These are phyloP conservation scores for Immersiporthe knoxdaviesiana DNA, from an alignment of 2,329 filamentous ascomycete genomes.

Conservation along the genomic window DNA sequence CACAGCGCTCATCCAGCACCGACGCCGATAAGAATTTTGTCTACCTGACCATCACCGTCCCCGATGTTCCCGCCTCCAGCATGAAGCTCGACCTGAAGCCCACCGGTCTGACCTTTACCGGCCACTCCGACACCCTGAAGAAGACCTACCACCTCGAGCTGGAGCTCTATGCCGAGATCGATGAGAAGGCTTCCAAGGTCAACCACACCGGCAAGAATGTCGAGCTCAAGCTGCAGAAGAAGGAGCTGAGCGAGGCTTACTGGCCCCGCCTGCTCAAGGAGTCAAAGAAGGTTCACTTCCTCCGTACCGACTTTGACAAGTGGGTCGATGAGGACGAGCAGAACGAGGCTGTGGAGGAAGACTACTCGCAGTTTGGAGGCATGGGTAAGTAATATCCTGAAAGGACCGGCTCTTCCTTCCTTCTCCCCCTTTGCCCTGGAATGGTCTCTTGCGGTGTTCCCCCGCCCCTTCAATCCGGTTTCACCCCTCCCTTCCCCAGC, in stretches of 20 bases:
- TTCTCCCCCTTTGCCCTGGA: background rate
- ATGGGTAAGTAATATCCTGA: constrained; percentile 57
- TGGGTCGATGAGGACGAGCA: constrained; percentile 99
- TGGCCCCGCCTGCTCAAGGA: constrained; percentile 97
- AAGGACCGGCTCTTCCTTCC: constrained; percentile 14
- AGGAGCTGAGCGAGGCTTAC: constrained; percentile 91
- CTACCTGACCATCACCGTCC: constrained; percentile 87
- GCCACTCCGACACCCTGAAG: constrained; percentile 82
- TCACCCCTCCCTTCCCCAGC: background rate
- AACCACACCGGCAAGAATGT: constrained; percentile 88
- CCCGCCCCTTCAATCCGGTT: background rate
- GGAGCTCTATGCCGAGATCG: constrained; percentile 89
- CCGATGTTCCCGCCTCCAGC: constrained; percentile 77
- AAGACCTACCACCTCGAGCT: constrained; percentile 83
- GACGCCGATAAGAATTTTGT: constrained; percentile 91
- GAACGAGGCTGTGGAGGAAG: constrained; percentile 83
- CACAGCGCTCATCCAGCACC: constrained; percentile 84
- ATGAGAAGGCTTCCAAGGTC: constrained; percentile 79
- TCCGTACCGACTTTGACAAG: constrained; percentile 99
- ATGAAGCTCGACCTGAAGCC: constrained; percentile 84
- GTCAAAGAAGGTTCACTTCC: constrained; percentile 84
- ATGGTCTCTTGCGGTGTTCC: constrained; percentile 10
- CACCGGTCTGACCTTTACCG: constrained; percentile 77
- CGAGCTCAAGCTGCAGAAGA: constrained; percentile 93
- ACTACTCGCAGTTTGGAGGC: constrained; percentile 69